Percentiles rank a stretch among this genome's conserved stretches.
These are phyloP conservation scores for Aureobasidium subglaciale DNA, from an alignment of 2,329 filamentous ascomycete species.

Conservation along the genomic window DNA sequence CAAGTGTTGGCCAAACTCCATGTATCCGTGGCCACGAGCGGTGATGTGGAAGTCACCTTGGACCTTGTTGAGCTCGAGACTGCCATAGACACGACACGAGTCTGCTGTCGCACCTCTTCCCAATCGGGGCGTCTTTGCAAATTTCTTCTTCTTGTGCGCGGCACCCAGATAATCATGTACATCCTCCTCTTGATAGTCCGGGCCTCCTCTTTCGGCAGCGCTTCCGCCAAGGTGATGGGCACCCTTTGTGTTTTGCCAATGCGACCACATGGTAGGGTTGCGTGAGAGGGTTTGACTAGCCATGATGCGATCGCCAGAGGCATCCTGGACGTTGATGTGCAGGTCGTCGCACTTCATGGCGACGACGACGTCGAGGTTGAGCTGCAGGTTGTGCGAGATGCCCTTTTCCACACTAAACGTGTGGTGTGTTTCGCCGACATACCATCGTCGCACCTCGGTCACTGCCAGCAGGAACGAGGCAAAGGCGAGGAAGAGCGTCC, in stretches of 20 bases:
- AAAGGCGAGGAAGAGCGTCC: constrained; percentile 75
- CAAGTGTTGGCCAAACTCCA: constrained; percentile 69
- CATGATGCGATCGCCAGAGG: constrained; percentile 82
- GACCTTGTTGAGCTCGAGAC: constrained; percentile 87
- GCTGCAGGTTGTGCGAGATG: constrained; percentile 76
- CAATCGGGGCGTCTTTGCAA: constrained; percentile 66
- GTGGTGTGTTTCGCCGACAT: constrained; percentile 74
- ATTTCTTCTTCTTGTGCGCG: constrained; percentile 58
- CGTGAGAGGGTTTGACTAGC: constrained; percentile 66
- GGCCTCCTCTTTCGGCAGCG: constrained; percentile 49
- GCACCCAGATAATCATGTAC: constrained; percentile 82
- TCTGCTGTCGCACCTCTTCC: constrained; percentile 46
- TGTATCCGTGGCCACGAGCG: constrained; percentile 89
- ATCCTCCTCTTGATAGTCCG: constrained; percentile 65
- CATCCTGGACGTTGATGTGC: constrained; percentile 97
- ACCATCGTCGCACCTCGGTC: constrained; percentile 76
- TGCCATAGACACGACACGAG: constrained; percentile 84
- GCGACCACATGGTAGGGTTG: constrained; percentile 71
- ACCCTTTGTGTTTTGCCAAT: constrained; percentile 73
- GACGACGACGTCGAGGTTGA: constrained; percentile 92
- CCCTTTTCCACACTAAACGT: constrained; percentile 92
- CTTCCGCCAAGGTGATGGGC: constrained; percentile 45
- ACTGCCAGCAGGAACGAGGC: constrained; percentile 69
- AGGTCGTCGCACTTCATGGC: constrained; percentile 80
- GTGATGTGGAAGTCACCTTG: constrained; percentile 98